Evolutionary conservation across 2,329 filamentous ascomycete genomes (phyloP).

Genomic region (Ascochyta pisi): DNA sequence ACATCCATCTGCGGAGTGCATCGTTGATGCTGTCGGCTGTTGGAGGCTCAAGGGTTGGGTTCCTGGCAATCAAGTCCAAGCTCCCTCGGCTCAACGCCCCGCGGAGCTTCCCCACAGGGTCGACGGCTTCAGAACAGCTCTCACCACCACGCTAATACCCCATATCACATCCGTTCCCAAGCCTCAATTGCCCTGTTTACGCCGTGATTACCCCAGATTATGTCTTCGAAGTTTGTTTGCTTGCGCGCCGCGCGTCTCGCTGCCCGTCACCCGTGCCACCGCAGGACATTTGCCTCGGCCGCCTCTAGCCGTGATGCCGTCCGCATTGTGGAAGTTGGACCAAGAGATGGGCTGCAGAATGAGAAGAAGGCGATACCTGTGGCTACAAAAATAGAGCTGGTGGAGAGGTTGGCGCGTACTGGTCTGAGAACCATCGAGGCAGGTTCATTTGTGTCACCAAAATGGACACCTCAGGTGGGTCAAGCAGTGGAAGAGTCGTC

Average conservation of each 20-base stretch:
- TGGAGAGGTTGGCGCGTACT: slow-evolving; percentile 71
- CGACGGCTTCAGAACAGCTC: slow-evolving; percentile 6
- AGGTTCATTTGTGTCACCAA: slow-evolving; percentile 82
- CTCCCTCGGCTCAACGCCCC: slow-evolving; percentile 15
- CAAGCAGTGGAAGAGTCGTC: background rate
- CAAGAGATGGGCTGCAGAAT: slow-evolving; percentile 86
- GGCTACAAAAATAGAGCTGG: slow-evolving; percentile 77
- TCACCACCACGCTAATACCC: slow-evolving; percentile 17
- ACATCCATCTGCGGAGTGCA: slow-evolving; percentile 8
- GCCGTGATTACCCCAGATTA: slow-evolving; percentile 20
- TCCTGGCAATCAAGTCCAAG: slow-evolving; percentile 12
- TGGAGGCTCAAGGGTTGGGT: slow-evolving; percentile 8
- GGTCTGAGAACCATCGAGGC: slow-evolving; percentile 79
- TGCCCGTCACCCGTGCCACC: slow-evolving; percentile 41
- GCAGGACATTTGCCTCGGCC: slow-evolving; percentile 42
- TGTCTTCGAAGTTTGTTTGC: slow-evolving; percentile 41
- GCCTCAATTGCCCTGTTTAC: slow-evolving; percentile 9
- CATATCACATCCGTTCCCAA: slow-evolving; percentile 7
- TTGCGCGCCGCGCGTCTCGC: slow-evolving; percentile 46
- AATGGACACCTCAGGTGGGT: slow-evolving; percentile 80
- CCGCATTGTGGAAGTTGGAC: slow-evolving; percentile 80
- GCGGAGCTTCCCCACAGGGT: slow-evolving; percentile 15
- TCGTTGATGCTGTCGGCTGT: slow-evolving; percentile 15
- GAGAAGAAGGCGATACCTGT: slow-evolving; percentile 75
- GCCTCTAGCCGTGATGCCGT: slow-evolving; percentile 53